Conservation (phyloP, 2,329 filamentous ascomycete genomes). For the Epichloe sp. region DNA sequence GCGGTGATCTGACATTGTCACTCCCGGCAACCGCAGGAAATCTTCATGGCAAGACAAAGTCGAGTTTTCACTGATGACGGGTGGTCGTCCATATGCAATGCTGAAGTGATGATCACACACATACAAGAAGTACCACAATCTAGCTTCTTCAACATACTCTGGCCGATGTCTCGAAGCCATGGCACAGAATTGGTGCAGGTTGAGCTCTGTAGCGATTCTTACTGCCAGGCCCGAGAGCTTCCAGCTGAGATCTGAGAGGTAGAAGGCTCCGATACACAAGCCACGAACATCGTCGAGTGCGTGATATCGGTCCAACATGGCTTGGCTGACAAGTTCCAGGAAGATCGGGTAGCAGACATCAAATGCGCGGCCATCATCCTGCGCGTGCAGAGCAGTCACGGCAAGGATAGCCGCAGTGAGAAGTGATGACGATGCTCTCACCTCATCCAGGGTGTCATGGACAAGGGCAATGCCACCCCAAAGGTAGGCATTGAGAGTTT, state of each 20-base stretch:
- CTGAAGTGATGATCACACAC: constrained; percentile 55
- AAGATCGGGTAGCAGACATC: constrained; percentile 45
- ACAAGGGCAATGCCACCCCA: constrained; percentile 20
- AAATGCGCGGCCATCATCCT: constrained; percentile 31
- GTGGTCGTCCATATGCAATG: constrained; percentile 45
- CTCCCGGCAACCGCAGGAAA: constrained; percentile 35
- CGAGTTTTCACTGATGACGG: constrained; percentile 44
- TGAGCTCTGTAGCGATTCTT: constrained; percentile 43
- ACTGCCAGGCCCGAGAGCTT: constrained; percentile 47
- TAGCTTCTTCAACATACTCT: constrained; percentile 39
- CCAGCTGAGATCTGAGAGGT: constrained; percentile 43
- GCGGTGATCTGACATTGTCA: constrained; percentile 40
- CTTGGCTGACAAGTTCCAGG: constrained; percentile 40
- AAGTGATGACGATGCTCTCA: constrained; percentile 16
- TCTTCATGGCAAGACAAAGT: constrained; percentile 43
- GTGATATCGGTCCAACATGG: constrained; percentile 40
- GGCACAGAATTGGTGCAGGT: constrained; percentile 39
- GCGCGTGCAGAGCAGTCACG: constrained; percentile 18
- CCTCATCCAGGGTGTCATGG: constrained; percentile 16
- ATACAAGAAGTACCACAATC: constrained; percentile 51
- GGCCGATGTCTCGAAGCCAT: constrained; percentile 29
- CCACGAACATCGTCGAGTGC: constrained; percentile 46
- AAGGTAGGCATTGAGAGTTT: constrained; percentile 19
- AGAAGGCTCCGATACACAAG: constrained; percentile 50
- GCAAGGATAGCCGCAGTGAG: constrained; percentile 20